Evolutionary conservation across 176 grass and related monocot species (phyloP), one percentile per base, ranked within the genome.

Genomic region (Oryza meridionalis): DNA sequence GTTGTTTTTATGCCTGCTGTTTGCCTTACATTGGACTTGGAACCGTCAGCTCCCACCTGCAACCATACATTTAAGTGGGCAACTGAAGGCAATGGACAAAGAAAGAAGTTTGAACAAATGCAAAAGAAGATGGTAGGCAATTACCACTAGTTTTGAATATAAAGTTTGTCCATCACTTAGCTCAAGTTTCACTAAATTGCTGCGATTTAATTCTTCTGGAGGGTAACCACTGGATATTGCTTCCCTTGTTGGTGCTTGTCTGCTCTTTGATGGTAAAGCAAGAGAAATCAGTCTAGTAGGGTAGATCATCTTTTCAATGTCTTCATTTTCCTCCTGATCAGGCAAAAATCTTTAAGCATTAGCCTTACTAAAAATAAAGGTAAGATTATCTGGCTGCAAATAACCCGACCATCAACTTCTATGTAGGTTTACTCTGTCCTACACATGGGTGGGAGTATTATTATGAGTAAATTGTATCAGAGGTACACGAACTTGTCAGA

Each of bases 101-200:
- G 63, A 77, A 24, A 73, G 65, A 42, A 37, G 31, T 15, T 43
- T 26, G 55, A 83, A 33, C 25, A 66, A 59, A 88, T 61, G 19
- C 27, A 66, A n/a, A 81, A 47, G n/a, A 21, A 46, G 27, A 66
- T 81, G 77, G 37, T 59, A 58, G 58, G 76, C 40, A 88, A 88
- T 88, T 96, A 99, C 96, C 93, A 92, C 96, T 78, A 99, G 90
- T 84, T 96, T 99, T 50, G 96, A 85, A 72, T 92, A 90, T 69
- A 96, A 84, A 64, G 49, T 84, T 25, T 84, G 83, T 72, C 96
- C 96, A 88, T 96, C 89, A 55, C 87, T 92, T 21, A 99, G 88
- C 32, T 94, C 80, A 75, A 99, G 85, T 79, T 94, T 94, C 33
- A 88, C 93, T 75, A 93, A 94, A 79, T 68, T 87, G 82, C 73